Base-by-base conservation (phyloP, 2,329 filamentous ascomycete genomes). In the Exophiala viscosa region DNA sequence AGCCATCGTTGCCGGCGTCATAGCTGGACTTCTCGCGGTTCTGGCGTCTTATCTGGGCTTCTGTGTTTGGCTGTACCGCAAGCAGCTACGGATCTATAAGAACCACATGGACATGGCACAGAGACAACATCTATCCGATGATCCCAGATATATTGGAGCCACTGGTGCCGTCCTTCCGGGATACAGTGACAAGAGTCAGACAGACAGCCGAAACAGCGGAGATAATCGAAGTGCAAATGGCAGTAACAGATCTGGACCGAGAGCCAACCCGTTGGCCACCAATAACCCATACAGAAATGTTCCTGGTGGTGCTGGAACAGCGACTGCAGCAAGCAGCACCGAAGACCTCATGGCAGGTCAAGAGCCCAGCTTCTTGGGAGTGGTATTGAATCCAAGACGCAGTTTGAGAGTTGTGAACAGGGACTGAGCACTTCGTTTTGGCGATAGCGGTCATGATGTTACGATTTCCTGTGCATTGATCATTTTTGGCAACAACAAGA, bases 61-160 rank as follows among this genome's bases (percentile, higher is more conserved):
- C 74, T 86, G 82, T 63, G 87, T 89, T 51, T 89, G 84, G 81
- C 72, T 90, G 6, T 90, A 90, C 73, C 78, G 85, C 23, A 83
- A 84, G 44, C 86, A 87, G 66, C 78, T 90, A 13, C 69, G 73
- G 28, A 79, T 87, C 8, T 90, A 89, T 74, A 84, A 85, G 68
- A 74, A 79, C 32, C 86, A 90, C 65, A 79, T 87, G 31, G 81
- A 83, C 1, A 79, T 85, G 62, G 74, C 80, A 1, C 85, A 88
- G 63, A 76, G 79, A 3, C 80, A 81, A 45, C 70, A 73, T 1
- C 67, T 71, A n/a, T 69, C 71, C 15, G 74, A 71, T 39, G 70
- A 66, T 35, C 69, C 72, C 8, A 34, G 51, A 17, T 55, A 50
- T 15, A 52, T 54, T 39, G 55, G 58, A 28, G 46, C 48, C 8